Base-by-base conservation (phyloP, 2,329 filamentous ascomycete genomes). In the Venturia effusa region DNA sequence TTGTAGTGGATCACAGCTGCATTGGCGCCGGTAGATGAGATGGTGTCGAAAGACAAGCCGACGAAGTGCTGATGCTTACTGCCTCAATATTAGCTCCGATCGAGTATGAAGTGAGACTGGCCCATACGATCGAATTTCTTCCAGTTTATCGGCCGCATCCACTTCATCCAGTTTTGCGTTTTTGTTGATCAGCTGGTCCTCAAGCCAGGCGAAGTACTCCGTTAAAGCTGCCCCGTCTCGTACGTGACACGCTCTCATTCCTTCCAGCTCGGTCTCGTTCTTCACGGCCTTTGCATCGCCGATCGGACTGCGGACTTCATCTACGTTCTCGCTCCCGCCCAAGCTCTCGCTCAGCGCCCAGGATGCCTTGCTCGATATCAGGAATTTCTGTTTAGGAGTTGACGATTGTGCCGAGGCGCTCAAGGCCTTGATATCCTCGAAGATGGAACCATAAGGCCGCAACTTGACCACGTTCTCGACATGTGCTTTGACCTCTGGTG, bases 1-100 rank as follows among this genome's bases (percentile, higher is more conserved):
- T 88, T 89, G 79, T 99, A 99, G 74, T 99, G 94, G 65, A 99
- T 99, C 15, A 99, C 84, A 5, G 94, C 94, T 65, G 92, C 94
- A 73, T 94, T 96, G 1, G 93, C 79, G 2, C 94, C 94, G 0
- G 92, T 97, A 0, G 92, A 96, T 0, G 93, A 97, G 66, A 99
- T 99, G 1, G 94, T 97, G 68, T 92, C 87, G 71, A 99, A 99
- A 0, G 92, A 97, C 19, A 97, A 81, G 6, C 94, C 94, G 61
- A 90, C 90, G 73, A 92, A 99, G 67, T 89, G 81, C 65, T 92
- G 79, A 64, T 86, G 81, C 71, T 84, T 85, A 41, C 78, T 79
- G 54, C 4, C 27, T 32, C 13, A 24, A n/a, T 13, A 30, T n/a
- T 40, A 61, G 37, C 13, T 41, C 37, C 24, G 37, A 4, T n/a